Conservation (phyloP, 2,329 filamentous ascomycete species). For the Nemania sp. region DNA sequence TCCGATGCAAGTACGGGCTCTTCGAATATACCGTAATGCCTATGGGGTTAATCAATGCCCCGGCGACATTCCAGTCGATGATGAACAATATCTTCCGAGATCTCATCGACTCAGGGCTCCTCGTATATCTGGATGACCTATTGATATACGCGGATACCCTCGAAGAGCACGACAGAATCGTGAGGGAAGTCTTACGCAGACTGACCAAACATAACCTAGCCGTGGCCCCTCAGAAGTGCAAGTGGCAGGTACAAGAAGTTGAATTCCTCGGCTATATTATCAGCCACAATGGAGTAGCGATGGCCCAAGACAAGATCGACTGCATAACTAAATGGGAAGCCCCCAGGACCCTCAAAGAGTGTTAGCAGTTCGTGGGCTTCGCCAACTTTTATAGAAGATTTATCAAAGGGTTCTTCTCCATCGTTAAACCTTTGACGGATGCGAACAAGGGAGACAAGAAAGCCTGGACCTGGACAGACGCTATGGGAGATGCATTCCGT, state of each 20-base stretch:
- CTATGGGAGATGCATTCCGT: no score
- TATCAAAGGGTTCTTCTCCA: no score
- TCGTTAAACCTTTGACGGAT: no score
- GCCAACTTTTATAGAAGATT: conserved; percentile 48
- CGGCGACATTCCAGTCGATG: conserved; percentile 9
- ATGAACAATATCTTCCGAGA: conserved; percentile 5
- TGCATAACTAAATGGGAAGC: conserved; percentile 44
- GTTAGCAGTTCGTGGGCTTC: conserved; percentile 50
- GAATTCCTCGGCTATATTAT: conserved; percentile 52
- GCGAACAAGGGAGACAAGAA: no score
- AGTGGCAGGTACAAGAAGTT: conserved; percentile 47
- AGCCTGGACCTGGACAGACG: no score
- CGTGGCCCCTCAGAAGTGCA: conserved; percentile 46
- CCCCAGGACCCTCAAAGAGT: conserved; percentile 39
- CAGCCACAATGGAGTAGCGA: conserved; percentile 41
- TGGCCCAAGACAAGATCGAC: conserved; percentile 45
- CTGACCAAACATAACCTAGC: neutral
- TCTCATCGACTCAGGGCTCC: conserved; percentile 8
- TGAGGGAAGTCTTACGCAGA: conserved; percentile 40
- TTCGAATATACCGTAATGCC: conserved; percentile 49
- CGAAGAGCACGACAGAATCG: conserved; percentile 44
- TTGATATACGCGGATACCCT: conserved; percentile 45
- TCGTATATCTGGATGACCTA: conserved; percentile 43
- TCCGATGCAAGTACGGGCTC: conserved; percentile 43
- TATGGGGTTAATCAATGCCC: conserved; percentile 35